These are phyloP conservation scores for Geotrichum australiense DNA, from an alignment of 1,139 yeast species.

Conservation along the genomic window DNA sequence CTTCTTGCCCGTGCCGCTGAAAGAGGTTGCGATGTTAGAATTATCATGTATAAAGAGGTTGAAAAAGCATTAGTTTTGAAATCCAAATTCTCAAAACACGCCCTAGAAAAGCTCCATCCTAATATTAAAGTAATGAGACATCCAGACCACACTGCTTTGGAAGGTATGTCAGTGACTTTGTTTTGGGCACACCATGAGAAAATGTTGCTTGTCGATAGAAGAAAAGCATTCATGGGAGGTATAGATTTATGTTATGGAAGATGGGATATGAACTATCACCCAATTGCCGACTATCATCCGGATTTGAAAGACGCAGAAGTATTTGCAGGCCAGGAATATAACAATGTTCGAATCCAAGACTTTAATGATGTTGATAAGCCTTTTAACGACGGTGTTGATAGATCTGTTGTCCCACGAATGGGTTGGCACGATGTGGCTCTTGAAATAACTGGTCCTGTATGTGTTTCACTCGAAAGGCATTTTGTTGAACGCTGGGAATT, in stretches of 20 bases:
- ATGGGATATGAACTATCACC: constrained; percentile 56
- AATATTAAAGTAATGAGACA: constrained; percentile 58
- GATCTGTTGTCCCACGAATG: constrained; percentile 19
- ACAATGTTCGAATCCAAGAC: constrained; percentile 20
- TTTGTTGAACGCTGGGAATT: constrained; percentile 23
- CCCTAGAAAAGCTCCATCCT: constrained; percentile 48
- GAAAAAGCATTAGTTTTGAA: constrained; percentile 56
- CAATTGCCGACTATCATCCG: constrained; percentile 20
- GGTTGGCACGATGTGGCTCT: constrained; percentile 23
- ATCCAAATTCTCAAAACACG: constrained; percentile 55
- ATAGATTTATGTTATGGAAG: constrained; percentile 58
- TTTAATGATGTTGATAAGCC: constrained; percentile 19
- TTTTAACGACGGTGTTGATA: constrained; percentile 18
- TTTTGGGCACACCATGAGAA: constrained; percentile 69
- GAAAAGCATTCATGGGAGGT: constrained; percentile 55
- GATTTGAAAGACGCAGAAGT: constrained; percentile 18
- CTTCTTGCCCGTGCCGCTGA: constrained; percentile 52
- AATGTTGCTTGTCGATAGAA: constrained; percentile 49
- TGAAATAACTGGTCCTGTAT: constrained; percentile 20
- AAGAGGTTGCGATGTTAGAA: constrained; percentile 56
- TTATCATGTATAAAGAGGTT: constrained; percentile 55
- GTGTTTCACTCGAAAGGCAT: constrained; percentile 20
- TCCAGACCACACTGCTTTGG: constrained; percentile 56
- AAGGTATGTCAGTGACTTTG: constrained; percentile 38
- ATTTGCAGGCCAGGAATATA: constrained; percentile 20